These are phyloP conservation scores for Curvularia spicifera DNA, from an alignment of 2,329 filamentous ascomycete species.

Conservation along the genomic window DNA sequence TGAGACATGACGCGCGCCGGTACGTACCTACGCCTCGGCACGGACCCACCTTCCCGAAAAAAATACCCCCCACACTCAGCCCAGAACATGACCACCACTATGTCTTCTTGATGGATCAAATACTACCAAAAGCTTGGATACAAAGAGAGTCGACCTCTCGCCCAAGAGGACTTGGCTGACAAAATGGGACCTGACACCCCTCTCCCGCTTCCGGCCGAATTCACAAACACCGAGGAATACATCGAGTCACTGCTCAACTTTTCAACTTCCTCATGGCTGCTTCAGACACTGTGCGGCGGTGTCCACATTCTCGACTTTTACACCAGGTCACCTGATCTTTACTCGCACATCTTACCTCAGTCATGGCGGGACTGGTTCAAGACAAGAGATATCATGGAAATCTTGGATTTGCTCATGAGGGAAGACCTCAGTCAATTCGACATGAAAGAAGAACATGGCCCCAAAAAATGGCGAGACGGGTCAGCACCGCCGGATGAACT, in stretches of 20 bases:
- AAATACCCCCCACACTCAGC: conserved; percentile 22
- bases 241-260: conserved; percentile 79
- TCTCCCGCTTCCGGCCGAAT: conserved; percentile 74
- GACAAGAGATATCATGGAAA: conserved; percentile 71
- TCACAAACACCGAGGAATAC: conserved; percentile 75
- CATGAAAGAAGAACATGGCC: conserved; percentile 6
- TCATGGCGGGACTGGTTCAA: conserved; percentile 85
- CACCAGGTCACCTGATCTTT: conserved; percentile 82
- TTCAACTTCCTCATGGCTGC: conserved; percentile 73
- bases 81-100: conserved; percentile 17
- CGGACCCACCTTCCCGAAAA: conserved; percentile 28
- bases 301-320: conserved; percentile 97
- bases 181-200: conserved; percentile 57
- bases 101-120: conserved; percentile 15
- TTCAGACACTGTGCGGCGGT: conserved; percentile 92
- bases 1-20: conserved; percentile 18
- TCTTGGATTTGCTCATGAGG: conserved; percentile 81
- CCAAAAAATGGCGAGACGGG: conserved; percentile 52
- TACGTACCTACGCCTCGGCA: conserved; percentile 16
- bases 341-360: conserved; percentile 74
- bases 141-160: neutral
- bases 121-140: conserved; percentile 1
- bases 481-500: conserved; percentile 62
- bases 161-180: conserved; percentile 21
- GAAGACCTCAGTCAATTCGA: conserved; percentile 66